A percentile compares a stretch with the other conserved stretches of the same genome.
Conservation (phyloP, 129 eudicot species). For the Flaveria trinervia region DNA sequence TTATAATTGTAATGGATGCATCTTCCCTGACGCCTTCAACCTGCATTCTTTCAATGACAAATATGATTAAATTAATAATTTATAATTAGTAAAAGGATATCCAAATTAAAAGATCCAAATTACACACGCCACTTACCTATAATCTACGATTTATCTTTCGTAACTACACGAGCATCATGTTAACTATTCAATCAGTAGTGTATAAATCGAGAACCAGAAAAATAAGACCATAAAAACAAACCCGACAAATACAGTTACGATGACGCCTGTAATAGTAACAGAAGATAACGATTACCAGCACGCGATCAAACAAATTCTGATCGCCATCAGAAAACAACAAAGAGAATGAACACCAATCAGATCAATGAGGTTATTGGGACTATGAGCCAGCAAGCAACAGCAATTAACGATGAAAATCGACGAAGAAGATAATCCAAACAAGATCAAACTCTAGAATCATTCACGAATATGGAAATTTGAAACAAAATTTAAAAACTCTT, state of each 20-base stretch:
- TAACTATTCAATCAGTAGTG: too few relatives aligned
- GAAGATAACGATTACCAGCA: constrained; percentile 16
- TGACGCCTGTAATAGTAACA: neutral
- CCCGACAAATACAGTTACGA: neutral
- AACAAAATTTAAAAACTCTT: neutral
- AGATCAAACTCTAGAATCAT: constrained; percentile 12
- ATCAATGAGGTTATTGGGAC: neutral
- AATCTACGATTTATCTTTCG: too few relatives aligned
- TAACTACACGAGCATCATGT: too few relatives aligned
- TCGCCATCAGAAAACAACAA: constrained; percentile 5
- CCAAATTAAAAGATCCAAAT: too few relatives aligned
- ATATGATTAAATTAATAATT: neutral
- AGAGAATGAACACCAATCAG: neutral
- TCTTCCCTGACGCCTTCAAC: neutral
- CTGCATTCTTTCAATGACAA: constrained; percentile 1
- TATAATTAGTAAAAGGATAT: neutral
- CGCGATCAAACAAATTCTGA: constrained; percentile 11
- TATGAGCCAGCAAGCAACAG: neutral
- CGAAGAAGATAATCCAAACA: constrained; percentile 13
- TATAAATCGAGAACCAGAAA: too few relatives aligned
- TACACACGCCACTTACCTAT: too few relatives aligned
- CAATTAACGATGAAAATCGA: neutral
- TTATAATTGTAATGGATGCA: too few relatives aligned
- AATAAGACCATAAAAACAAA: neutral
- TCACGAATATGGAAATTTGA: constrained; percentile 5